Conservation (phyloP, 805 yeast genomes). For the Monosporozyma yasuniensis region DNA sequence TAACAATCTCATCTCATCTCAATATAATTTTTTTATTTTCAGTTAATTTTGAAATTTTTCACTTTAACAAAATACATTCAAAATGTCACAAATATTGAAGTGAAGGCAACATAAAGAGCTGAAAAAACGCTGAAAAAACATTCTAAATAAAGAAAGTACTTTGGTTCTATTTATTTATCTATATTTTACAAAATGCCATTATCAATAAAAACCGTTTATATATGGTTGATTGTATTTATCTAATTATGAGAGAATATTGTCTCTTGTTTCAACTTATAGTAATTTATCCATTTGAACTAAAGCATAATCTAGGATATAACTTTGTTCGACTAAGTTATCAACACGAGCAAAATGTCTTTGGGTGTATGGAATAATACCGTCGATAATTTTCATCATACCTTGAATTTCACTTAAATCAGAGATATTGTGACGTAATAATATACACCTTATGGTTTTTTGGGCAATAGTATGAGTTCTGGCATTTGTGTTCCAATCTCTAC, state of each 20-base stretch:
- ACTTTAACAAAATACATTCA: background rate
- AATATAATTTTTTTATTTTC: background rate
- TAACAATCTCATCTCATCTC: background rate
- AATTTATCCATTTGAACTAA: slow-evolving; percentile 62
- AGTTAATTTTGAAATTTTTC: background rate
- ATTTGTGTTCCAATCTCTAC: slow-evolving; percentile 94
- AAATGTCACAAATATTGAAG: background rate
- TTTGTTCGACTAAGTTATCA: slow-evolving; percentile 75
- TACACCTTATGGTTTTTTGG: slow-evolving; percentile 62
- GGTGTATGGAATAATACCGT: slow-evolving; percentile 77
- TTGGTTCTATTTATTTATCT: background rate
- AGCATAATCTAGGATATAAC: slow-evolving; percentile 77
- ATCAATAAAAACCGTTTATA: background rate
- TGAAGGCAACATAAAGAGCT: background rate
- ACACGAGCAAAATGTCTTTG: slow-evolving; percentile 75
- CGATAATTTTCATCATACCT: slow-evolving; percentile 59
- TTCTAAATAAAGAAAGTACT: background rate
- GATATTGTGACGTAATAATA: slow-evolving; percentile 47
- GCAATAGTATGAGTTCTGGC: slow-evolving; percentile 71
- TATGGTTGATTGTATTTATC: background rate
- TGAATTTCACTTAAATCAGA: slow-evolving; percentile 53
- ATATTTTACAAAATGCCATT: background rate
- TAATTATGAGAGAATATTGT: background rate
- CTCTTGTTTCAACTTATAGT: slow-evolving; percentile 9
- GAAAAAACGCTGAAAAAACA: background rate